phyloP scores from a whole-genome alignment of 108 stramenopile species.

The Skeletonema potamos region DNA sequence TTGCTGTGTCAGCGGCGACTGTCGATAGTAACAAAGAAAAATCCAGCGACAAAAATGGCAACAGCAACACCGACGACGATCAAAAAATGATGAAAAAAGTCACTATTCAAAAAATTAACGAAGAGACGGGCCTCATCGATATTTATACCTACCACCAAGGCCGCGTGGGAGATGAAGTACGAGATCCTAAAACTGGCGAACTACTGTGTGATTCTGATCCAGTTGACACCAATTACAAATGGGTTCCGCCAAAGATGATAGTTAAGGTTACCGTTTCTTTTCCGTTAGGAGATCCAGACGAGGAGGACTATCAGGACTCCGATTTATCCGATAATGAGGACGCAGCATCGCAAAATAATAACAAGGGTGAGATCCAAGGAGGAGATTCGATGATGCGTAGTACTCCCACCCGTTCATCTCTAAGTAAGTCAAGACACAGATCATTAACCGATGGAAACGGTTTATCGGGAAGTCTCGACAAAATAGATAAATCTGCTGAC shows the following conservation, averaged over 20 bases:
- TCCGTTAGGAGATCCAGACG: slow-evolving; percentile 51
- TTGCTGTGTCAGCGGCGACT: not conserved
- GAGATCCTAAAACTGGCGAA: slow-evolving; percentile 56
- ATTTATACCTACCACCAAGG: slow-evolving; percentile 79
- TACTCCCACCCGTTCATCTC: not conserved
- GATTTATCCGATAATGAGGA: not conserved
- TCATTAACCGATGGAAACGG: not conserved
- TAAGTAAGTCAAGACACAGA: not conserved
- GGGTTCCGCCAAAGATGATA: slow-evolving; percentile 39
- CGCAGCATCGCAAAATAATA: not conserved
- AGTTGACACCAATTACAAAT: slow-evolving; percentile 71
- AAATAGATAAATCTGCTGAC: slow-evolving; percentile 1
- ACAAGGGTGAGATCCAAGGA: not conserved
- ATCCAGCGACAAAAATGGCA: not conserved
- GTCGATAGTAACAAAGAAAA: not conserved
- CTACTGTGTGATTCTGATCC: slow-evolving; percentile 53
- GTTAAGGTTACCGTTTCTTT: slow-evolving; percentile 52
- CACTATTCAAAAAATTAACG: slow-evolving; percentile 8
- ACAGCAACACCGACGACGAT: not conserved
- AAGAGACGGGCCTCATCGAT: slow-evolving; percentile 45
- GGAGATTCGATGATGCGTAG: not conserved
- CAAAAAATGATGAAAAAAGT: slow-evolving; percentile 16
- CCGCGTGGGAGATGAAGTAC: slow-evolving; percentile 70
- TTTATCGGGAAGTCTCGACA: not conserved
- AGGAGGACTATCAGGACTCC: slow-evolving; percentile 25